Evolutionary conservation across 1,284 basidiomycete species (phyloP).

Genomic region (Bjerkandera adusta): DNA sequence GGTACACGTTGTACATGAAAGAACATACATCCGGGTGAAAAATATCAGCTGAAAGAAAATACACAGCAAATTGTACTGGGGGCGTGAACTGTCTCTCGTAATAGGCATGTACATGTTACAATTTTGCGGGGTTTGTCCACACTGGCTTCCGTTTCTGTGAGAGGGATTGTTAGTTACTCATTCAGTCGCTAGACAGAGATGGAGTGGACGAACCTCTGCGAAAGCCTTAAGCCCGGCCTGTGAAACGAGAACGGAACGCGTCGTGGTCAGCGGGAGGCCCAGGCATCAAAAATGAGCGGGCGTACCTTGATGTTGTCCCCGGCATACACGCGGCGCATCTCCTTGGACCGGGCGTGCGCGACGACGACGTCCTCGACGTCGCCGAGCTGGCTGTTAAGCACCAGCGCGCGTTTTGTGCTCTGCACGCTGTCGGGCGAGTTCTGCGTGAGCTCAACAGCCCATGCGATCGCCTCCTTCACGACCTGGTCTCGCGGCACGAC

Average conservation of each 20-base stretch:
- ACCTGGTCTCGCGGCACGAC: slow-evolving; percentile 61
- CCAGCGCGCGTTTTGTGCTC: slow-evolving; percentile 68
- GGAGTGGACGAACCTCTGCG: slow-evolving; percentile 30
- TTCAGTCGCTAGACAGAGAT: neutral
- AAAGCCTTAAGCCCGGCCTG: slow-evolving; percentile 46
- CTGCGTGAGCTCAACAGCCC: slow-evolving; percentile 58
- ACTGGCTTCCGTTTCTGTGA: slow-evolving; percentile 54
- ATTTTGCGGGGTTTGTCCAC: slow-evolving; percentile 61
- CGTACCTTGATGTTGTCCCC: slow-evolving; percentile 73
- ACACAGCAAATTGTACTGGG: too few species aligned
- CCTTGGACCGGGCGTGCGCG: slow-evolving; percentile 45
- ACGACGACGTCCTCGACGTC: slow-evolving; percentile 54
- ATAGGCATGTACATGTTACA: slow-evolving; percentile 40
- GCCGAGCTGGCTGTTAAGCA: slow-evolving; percentile 50
- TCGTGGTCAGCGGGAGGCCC: too few species aligned
- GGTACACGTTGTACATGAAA: too few species aligned
- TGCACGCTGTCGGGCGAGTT: slow-evolving; percentile 84
- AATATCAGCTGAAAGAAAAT: too few species aligned
- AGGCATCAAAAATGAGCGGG: neutral
- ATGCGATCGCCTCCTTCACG: slow-evolving; percentile 58
- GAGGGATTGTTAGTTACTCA: neutral
- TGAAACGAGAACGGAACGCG: neutral
- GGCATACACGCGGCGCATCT: slow-evolving; percentile 56
- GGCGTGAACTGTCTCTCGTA: too few species aligned
- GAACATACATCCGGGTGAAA: too few species aligned